Evolutionary conservation across 805 yeast genomes (phyloP).

Genomic region (Candida broadrunensis): DNA sequence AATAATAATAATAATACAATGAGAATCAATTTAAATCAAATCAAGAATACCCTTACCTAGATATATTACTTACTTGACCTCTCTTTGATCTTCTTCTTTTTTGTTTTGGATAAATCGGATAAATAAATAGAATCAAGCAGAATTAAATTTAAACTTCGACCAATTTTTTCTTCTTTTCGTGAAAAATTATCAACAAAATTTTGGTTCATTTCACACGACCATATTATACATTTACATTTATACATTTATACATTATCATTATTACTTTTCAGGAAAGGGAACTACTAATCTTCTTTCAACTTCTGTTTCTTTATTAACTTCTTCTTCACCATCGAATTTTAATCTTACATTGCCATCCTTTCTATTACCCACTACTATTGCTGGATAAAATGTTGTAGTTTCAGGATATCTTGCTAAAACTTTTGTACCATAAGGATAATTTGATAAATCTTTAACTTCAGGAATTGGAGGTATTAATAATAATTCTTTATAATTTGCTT

Average conservation of each 20-base stretch:
- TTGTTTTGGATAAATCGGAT: no score
- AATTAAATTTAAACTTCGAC: no score
- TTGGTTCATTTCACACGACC: neutral
- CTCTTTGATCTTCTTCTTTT: no score
- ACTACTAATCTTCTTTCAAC: conserved; percentile 82
- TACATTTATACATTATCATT: neutral
- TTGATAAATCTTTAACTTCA: conserved; percentile 38
- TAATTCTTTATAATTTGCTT: conserved; percentile 78
- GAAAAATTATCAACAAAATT: neutral
- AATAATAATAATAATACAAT: no score
- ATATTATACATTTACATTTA: neutral
- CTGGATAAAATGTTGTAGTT: conserved; percentile 95
- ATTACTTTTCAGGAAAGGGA: conserved; percentile 53
- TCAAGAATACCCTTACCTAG: no score
- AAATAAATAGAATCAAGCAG: no score
- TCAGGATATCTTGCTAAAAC: conserved; percentile 96
- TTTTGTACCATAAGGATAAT: conserved; percentile 71
- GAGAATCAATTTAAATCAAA: no score
- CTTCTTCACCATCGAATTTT: conserved; percentile 95
- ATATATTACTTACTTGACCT: no score
- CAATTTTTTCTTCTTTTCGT: no score
- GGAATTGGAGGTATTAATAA: conserved; percentile 62
- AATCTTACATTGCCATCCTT: conserved; percentile 76
- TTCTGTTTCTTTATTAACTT: conserved; percentile 91
- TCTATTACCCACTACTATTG: conserved; percentile 77